These are phyloP conservation scores for Evansstolkia leycettana DNA, from an alignment of 495 filamentous ascomycete species.

Conservation along the genomic window DNA sequence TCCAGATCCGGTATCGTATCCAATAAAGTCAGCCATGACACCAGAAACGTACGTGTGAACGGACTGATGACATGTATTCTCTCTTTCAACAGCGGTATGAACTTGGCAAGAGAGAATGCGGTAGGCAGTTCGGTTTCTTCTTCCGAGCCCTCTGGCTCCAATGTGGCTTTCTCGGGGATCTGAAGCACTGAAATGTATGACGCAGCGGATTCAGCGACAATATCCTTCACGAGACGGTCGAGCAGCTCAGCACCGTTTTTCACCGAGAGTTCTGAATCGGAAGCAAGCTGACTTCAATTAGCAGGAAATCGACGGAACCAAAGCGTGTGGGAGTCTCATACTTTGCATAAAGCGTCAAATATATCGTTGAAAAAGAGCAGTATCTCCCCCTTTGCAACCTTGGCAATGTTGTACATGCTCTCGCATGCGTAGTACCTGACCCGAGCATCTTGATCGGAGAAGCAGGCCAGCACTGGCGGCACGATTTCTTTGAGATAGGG, in stretches of 20 bases:
- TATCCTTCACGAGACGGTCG: slow-evolving; percentile 94
- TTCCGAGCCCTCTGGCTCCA: slow-evolving; percentile 33
- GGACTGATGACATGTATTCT: slow-evolving; percentile 88
- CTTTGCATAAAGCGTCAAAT: slow-evolving; percentile 95
- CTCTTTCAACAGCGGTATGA: slow-evolving; percentile 87
- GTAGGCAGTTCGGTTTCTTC: slow-evolving; percentile 55
- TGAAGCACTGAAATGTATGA: slow-evolving; percentile 88
- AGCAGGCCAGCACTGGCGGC: slow-evolving; percentile 95
- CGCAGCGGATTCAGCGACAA: slow-evolving; percentile 90
- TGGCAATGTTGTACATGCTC: slow-evolving; percentile 99
- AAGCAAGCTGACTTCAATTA: slow-evolving; percentile 54
- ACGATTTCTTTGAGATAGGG: slow-evolving; percentile 87
- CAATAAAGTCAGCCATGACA: slow-evolving; percentile 88
- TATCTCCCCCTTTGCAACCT: slow-evolving; percentile 97
- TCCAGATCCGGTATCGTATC: slow-evolving; percentile 97
- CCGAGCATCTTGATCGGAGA: slow-evolving; percentile 93
- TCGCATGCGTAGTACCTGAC: slow-evolving; percentile 99
- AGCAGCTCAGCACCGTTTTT: slow-evolving; percentile 97
- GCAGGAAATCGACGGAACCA: not conserved
- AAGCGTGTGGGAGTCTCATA: too few species aligned
- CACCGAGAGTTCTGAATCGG: slow-evolving; percentile 90
- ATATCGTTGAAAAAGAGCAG: slow-evolving; percentile 95
- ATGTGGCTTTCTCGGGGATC: slow-evolving; percentile 25
- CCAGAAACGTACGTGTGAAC: slow-evolving; percentile 88
- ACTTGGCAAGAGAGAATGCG: slow-evolving; percentile 82